Base-by-base conservation (phyloP, 106 monocot species). In the Dioscorea alata region DNA sequence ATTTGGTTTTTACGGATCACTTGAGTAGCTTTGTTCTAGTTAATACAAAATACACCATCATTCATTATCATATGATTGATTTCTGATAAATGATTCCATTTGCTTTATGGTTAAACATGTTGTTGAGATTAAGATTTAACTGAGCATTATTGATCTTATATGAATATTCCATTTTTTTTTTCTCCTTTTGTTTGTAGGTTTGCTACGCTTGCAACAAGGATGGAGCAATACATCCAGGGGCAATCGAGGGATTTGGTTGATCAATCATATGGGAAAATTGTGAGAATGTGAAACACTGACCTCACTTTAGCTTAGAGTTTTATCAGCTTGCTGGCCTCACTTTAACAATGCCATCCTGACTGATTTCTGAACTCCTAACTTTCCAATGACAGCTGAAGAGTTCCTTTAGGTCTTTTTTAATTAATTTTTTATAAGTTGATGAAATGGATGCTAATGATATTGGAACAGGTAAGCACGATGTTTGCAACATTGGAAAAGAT, bases 221-320 rank as follows among this genome's bases (percentile, higher is more conserved):
- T 99, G 97, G 97, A 99, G 71, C 97, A 85, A 64, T 99, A 99
- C 63, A 99, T 99, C 64, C 97, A 90, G 65, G 97, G 97, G 19
- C 92, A 92, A 21, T 99, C 97, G 3, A 87, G 97, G 71, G 97
- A 99, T 54, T 79, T 99, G 65, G 92, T 99, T 75, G 97, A 99
- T 59, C 85, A 87, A 76, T 92, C 97, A 60, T 99, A 93, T 64
- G 81, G 82, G 65, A 99, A 88, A 90, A 71, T 99, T 75, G 97
- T 99, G 77, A 89, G 97, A 28, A 24, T n/a, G 20, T 17, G 49
- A 42, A 65, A 9, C 9, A 54, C 18, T 14, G 15, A 16, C 15
- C 19, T 54, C n/a, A n/a, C n/a, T n/a, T n/a, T 14, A 51, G 18
- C 18, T 54, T 54, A 18, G 54, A 5, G 54, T 19, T 54, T 54